Base-by-base conservation (phyloP, 2,329 filamentous ascomycete species). In the Talaromyces piceae region DNA sequence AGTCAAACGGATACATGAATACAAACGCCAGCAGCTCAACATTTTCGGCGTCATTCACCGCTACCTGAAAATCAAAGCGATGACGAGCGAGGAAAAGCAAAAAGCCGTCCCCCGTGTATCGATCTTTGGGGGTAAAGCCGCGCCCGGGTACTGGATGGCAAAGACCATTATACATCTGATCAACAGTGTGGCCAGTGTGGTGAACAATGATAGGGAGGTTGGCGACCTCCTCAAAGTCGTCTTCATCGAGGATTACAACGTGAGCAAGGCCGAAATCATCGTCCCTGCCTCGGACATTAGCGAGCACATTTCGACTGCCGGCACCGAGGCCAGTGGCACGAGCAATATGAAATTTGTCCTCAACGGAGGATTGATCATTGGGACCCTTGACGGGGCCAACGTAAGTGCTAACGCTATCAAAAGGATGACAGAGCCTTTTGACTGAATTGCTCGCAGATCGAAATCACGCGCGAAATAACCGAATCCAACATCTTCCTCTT, bases 311-410 rank as follows among this genome's bases (percentile, higher is more conserved):
- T 97, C 93, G 2, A 98, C 93, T 22, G 93, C 93, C 31, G 93
- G 93, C 46, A 98, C 93, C 1, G 93, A 98, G 61, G 83, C 81
- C 23, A 82, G 77, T 57, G 91, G 91, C 56, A 95, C 90, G 11
- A 95, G 88, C 64, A 98, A 98, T 81, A 98, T 98, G 93, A 98
- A 98, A 73, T 98, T 98, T 69, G 93, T 96, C 12, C 79, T 98
- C 63, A 98, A 97, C 63, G 93, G 93, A 57, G 93, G 93, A 57
- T 77, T 98, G 55, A 95, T 98, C 64, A 98, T 98, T 61, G 93
- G 93, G 61, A 98, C 93, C 18, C 96, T 91, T 67, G 93, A 98
- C 64, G 93, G 93, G 66, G 93, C 93, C 57, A 98, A 98, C 65
- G 89, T 93, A 78, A 78, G 85, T 77, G 30, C 30, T 39, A 8